Evolutionary conservation across 306 rosid genomes (phyloP).

Genomic region (Canavalia ensiformis): DNA sequence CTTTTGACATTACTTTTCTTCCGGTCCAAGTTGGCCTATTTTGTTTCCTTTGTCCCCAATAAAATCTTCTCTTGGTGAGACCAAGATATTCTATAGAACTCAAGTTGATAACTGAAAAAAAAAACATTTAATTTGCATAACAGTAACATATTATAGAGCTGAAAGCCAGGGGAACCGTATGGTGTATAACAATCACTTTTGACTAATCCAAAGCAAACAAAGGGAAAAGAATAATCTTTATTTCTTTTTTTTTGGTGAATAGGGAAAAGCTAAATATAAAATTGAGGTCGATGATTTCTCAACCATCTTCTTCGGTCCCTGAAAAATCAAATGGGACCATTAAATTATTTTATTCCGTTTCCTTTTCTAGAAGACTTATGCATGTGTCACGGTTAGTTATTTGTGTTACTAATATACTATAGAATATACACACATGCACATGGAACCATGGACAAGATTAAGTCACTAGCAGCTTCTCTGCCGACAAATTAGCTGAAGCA

Average conservation of each 20-base stretch:
- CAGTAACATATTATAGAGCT: background rate
- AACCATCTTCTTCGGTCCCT: background rate
- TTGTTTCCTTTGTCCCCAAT: slow-evolving; percentile 7
- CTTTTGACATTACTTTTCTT: slow-evolving; percentile 9
- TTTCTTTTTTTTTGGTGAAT: slow-evolving; percentile 8
- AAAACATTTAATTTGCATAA: background rate
- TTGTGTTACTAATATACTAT: slow-evolving; percentile 19
- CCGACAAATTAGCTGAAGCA: slow-evolving; percentile 56
- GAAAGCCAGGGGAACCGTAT: background rate
- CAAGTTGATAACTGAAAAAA: background rate
- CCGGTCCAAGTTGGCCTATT: background rate
- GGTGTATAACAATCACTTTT: background rate
- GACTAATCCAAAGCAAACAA: background rate
- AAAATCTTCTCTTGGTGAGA: slow-evolving; percentile 4
- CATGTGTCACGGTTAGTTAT: background rate
- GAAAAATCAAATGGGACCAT: slow-evolving; percentile 32
- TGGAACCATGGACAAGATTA: slow-evolving; percentile 40
- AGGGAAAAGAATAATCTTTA: background rate
- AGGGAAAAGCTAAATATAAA: slow-evolving; percentile 27
- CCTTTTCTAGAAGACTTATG: background rate
- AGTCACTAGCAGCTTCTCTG: slow-evolving; percentile 29
- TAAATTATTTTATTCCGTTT: background rate
- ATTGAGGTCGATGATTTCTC: slow-evolving; percentile 9
- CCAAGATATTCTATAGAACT: background rate
- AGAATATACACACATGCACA: slow-evolving; percentile 51